These are phyloP conservation scores for Epichloe amarillans DNA, from an alignment of 2,329 filamentous ascomycete species.

Conservation along the genomic window DNA sequence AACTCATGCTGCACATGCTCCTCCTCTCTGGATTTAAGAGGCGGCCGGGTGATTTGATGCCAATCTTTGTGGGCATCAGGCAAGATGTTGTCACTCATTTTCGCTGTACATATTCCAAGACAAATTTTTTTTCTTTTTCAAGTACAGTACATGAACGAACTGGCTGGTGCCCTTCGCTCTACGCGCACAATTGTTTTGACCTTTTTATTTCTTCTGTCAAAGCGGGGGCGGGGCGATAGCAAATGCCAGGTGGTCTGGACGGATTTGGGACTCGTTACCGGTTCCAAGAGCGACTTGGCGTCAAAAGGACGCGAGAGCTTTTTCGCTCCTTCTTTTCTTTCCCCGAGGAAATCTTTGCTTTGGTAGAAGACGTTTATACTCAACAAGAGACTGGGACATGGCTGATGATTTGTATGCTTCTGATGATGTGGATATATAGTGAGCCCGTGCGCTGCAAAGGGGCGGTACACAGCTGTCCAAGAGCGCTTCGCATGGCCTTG, in stretches of 20 bases:
- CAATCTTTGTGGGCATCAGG: not conserved
- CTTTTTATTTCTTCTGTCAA: not conserved
- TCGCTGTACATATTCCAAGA: slow-evolving; percentile 21
- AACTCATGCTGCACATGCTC: slow-evolving; percentile 18
- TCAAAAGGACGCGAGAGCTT: slow-evolving; percentile 1
- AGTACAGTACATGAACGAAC: slow-evolving; percentile 5
- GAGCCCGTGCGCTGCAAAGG: not conserved
- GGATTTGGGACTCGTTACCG: slow-evolving; percentile 5
- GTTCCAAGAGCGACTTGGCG: slow-evolving; percentile 3
- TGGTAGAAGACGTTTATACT: slow-evolving; percentile 4
- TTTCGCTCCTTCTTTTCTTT: not conserved
- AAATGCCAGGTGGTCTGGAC: not conserved
- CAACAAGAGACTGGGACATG: slow-evolving; percentile 2
- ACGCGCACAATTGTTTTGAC: not conserved
- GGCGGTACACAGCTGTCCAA: not conserved
- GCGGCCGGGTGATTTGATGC: not conserved
- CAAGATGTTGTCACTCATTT: slow-evolving; percentile 8
- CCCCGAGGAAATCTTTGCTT: not conserved
- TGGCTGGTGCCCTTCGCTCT: slow-evolving; percentile 1
- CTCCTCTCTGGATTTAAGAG: slow-evolving; percentile 37
- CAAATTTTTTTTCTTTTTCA: slow-evolving; percentile 4
- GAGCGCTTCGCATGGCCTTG: not conserved
- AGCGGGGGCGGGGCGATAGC: slow-evolving; percentile 2
- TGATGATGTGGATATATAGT: slow-evolving; percentile 12
- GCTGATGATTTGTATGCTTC: slow-evolving; percentile 15